Base-by-base conservation (phyloP, 2,329 filamentous ascomycete genomes). In the Rhynchosporium agropyri region DNA sequence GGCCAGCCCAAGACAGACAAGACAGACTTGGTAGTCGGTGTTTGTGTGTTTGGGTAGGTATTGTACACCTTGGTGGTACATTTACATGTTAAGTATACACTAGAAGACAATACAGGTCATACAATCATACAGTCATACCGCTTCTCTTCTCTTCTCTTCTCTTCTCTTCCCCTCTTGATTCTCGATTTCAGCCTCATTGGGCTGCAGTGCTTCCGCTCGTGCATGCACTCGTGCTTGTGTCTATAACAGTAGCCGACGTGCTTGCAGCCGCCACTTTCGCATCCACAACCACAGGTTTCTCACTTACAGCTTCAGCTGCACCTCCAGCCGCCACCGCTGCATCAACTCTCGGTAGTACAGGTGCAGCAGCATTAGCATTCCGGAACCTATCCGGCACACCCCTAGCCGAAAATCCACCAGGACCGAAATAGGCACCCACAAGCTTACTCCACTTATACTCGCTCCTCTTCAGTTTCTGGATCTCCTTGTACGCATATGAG, bases 371-470 rank as follows among this genome's bases (percentile, higher is more conserved):
- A 9, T 54, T 55, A 15, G 49, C 49, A 15, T 57, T 46, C n/a
- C 59, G 72, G 74, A 97, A 98, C 58, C 91, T 84, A 63, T 86
- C 87, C 0, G 92, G 94, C 29, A 97, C 93, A 6, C 92, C 93
- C 45, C 81, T 82, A 8, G 90, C 90, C 0, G 91, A 85, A 69
- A 77, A 79, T 74, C 79, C 80, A 67, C 79, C 81, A 68, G 82
- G 84, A 0, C 94, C 94, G 4, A 94, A 88, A 84, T 93, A 99
- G 15, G 89, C 90, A 5, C 91, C 92, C 36, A 96, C 77, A 69
- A 95, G 80, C 36, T 81, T 81, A 74, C 92, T 96, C 90, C 91
- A 99, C 63, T 85, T 85, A 75, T 92, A 93, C 50, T 91, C 87
- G 49, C 91, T 89, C 1, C 81, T 83, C 58, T 85, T 78, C 13